Percentiles rank a stretch among this genome's conserved stretches.
Conservation (phyloP, 2,329 filamentous ascomycete species). For the Phyllosticta capitalensis region DNA sequence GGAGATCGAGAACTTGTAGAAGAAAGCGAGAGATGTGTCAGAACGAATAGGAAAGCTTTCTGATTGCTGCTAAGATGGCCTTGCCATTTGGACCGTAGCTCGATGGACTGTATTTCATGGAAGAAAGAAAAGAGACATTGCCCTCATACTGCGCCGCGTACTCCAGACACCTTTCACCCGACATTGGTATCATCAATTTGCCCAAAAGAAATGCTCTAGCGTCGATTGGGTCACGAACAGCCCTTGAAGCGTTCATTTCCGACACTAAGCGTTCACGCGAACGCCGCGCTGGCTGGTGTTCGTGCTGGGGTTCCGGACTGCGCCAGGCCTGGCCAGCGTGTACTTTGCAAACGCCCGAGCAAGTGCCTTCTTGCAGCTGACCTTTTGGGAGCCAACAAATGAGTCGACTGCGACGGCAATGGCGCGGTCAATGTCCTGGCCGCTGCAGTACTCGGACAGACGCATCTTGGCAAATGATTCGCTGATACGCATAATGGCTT, state of each 20-base stretch:
- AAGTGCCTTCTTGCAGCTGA: constrained; percentile 94
- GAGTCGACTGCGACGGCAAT: constrained; percentile 95
- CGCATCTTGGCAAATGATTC: constrained; percentile 97
- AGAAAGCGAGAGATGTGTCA: not conserved
- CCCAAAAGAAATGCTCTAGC: not conserved
- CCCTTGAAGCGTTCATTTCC: not conserved
- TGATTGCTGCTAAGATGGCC: not conserved
- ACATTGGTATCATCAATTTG: not conserved
- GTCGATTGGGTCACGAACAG: not conserved
- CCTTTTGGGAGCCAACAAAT: constrained; percentile 92
- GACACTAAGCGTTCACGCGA: constrained; percentile 1
- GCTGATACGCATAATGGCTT: constrained; percentile 89
- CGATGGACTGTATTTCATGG: not conserved
- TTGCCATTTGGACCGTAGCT: not conserved
- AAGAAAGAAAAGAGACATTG: not conserved
- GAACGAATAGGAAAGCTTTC: not conserved
- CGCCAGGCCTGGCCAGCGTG: constrained; percentile 38
- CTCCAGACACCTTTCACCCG: not conserved
- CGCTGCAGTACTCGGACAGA: constrained; percentile 86
- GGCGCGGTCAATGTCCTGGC: constrained; percentile 87
- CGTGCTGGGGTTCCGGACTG: constrained; percentile 19
- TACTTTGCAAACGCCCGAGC: constrained; percentile 96
- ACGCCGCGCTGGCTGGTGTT: constrained; percentile 1
- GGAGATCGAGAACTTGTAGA: not conserved
- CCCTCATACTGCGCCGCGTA: not conserved